phyloP scores from a whole-genome alignment of 2,329 filamentous ascomycete genomes.

The Colletotrichum incanum region DNA sequence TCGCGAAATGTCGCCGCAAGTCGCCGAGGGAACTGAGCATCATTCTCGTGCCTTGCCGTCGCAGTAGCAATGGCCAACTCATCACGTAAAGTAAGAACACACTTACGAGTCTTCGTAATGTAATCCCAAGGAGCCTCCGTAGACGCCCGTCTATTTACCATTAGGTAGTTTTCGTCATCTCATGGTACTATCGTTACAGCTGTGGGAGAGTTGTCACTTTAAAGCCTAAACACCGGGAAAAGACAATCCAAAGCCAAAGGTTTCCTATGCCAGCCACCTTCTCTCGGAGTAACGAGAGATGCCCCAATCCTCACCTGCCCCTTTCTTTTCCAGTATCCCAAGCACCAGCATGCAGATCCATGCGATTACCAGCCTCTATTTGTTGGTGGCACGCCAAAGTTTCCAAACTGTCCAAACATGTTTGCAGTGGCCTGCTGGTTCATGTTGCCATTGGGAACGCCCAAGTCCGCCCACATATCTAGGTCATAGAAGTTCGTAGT shows the following conservation, averaged over 20 bases:
- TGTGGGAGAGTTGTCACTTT: slow-evolving; percentile 37
- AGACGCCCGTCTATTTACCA: slow-evolving; percentile 33
- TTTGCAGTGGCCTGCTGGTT: slow-evolving; percentile 38
- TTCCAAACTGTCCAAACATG: slow-evolving; percentile 42
- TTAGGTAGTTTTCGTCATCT: slow-evolving; percentile 40
- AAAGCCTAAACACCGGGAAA: slow-evolving; percentile 23
- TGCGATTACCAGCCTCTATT: slow-evolving; percentile 38
- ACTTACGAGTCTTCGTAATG: neutral
- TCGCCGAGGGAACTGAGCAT: neutral
- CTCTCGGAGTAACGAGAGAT: slow-evolving; percentile 12
- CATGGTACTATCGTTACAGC: slow-evolving; percentile 40
- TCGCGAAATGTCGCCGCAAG: neutral
- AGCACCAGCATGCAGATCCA: slow-evolving; percentile 6
- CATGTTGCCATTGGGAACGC: slow-evolving; percentile 33
- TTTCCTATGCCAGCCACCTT: neutral
- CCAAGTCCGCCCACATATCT: slow-evolving; percentile 59
- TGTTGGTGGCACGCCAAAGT: slow-evolving; percentile 40
- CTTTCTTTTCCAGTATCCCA: neutral
- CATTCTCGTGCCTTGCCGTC: neutral
- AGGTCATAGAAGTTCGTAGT: slow-evolving; percentile 59
- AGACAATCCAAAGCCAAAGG: slow-evolving; percentile 16
- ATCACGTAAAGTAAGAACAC: neutral
- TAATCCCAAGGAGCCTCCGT: neutral
- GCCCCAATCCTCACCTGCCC: neutral
- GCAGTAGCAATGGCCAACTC: neutral